Base-by-base conservation (phyloP, 176 grass and related monocot species). In the Pontederia crassipes region DNA sequence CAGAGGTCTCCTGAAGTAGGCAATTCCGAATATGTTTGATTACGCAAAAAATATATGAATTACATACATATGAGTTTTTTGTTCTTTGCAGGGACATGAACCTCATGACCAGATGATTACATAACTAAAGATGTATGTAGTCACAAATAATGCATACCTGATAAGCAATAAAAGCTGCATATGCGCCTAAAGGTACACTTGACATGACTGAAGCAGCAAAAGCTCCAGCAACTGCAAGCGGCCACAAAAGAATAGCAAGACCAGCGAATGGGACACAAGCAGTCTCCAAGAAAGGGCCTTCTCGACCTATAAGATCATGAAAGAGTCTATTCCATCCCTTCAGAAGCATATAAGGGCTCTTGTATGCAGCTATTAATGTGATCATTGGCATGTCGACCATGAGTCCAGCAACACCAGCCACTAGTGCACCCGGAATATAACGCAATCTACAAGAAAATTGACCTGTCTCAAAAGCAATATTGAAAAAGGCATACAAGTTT, bases 231-330 rank as follows among this genome's bases (percentile, higher is more conserved):
- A 98, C 93, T 28, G 93, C 87, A 68, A 88, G 85, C 53, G 93
- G 93, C 93, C 93, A 98, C 26, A 98, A 77, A 73, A 98, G 79
- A 77, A 98, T 92, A 45, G 93, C 93, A 55, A 98, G 81, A 73
- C 93, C 93, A 46, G 93, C 93, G 54, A 98, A 92, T 48, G 93
- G 93, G 54, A 98, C 93, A 73, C 93, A 98, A 8, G 87, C 93
- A 18, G 93, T 98, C 73, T 98, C 93, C 76, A 98, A 60, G 62
- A 98, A 98, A 13, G 93, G 93, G 15, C 93, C 93, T 73, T 92
- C 93, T 72, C 93, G 76, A 26, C 87, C 93, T 53, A 98, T 79
- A 74, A 98, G 70, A 78, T 98, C 93, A 45, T 88, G 81, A 66
- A 88, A 75, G 40, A 98, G 71, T 52, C 93, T 75, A 55, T 86